These are phyloP conservation scores for Cryomyces antarcticus DNA, from an alignment of 495 filamentous ascomycete species.

Conservation along the genomic window DNA sequence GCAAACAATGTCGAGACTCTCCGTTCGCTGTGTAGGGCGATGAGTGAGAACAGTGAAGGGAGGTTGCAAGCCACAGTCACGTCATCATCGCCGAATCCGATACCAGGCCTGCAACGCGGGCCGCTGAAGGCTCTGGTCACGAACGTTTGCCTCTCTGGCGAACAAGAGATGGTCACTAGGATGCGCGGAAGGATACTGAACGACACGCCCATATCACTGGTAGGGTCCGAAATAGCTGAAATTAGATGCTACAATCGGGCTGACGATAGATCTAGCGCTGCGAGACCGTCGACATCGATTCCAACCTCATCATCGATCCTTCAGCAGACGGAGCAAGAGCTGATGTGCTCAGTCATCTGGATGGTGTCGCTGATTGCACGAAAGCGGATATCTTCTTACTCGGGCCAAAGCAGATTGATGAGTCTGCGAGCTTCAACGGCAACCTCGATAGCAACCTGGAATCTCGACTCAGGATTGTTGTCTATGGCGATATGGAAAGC, in stretches of 20 bases:
- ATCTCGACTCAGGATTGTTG: slow-evolving; percentile 69
- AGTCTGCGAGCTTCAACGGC: slow-evolving; percentile 37
- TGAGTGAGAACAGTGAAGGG: slow-evolving; percentile 48
- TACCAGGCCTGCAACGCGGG: slow-evolving; percentile 40
- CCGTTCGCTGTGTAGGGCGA: slow-evolving; percentile 53
- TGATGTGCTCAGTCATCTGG: slow-evolving; percentile 63
- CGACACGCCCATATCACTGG: slow-evolving; percentile 70
- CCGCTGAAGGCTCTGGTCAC: slow-evolving; percentile 56
- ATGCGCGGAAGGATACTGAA: slow-evolving; percentile 70
- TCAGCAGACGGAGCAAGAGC: slow-evolving; percentile 41
- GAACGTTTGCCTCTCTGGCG: slow-evolving; percentile 75
- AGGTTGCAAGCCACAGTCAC: slow-evolving; percentile 63
- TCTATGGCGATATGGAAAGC: slow-evolving; percentile 89
- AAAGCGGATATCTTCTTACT: slow-evolving; percentile 93
- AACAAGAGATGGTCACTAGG: slow-evolving; percentile 63
- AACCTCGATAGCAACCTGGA: slow-evolving; percentile 50
- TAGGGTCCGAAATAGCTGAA: slow-evolving; percentile 25
- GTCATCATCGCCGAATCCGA: slow-evolving; percentile 60
- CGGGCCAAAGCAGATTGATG: slow-evolving; percentile 46
- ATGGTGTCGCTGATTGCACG: slow-evolving; percentile 62
- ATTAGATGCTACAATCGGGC: slow-evolving; percentile 1
- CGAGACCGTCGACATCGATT: slow-evolving; percentile 80
- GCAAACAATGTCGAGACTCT: slow-evolving; percentile 61
- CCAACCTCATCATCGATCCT: slow-evolving; percentile 60
- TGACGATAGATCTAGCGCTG: slow-evolving; percentile 42